Evolutionary conservation across 345 rosid species (phyloP).

Genomic region (Euphorbia peplus): DNA sequence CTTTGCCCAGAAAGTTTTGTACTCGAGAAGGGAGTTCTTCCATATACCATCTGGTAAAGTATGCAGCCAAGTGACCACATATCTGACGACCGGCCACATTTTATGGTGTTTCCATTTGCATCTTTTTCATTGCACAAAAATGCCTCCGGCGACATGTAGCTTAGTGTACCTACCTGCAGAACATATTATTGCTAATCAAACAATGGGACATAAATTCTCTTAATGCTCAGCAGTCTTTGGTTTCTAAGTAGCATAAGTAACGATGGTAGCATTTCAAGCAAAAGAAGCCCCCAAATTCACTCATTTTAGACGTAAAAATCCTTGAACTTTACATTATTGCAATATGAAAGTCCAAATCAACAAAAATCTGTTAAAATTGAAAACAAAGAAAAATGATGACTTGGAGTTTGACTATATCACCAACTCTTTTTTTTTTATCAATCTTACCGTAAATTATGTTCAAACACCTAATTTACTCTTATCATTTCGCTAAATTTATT

Average conservation of each 20-base stretch:
- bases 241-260: not conserved
- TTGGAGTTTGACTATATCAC: no score
- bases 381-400: no score
- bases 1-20: conserved; percentile 95
- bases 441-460: no score
- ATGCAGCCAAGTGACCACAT: conserved; percentile 99
- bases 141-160: conserved; percentile 99
- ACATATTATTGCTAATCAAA: conserved; percentile 9
- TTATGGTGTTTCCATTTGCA: conserved; percentile 82
- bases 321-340: no score
- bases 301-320: no score
- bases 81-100: conserved; percentile 96
- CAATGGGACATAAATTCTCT: not conserved
- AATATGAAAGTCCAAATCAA: no score
- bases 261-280: no score
- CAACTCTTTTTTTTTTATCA: no score
- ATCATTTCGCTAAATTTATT: no score
- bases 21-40: conserved; percentile 96
- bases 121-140: conserved; percentile 96
- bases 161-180: conserved; percentile 86
- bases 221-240: not conserved
- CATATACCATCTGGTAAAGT: conserved; percentile 96
- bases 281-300: no score
- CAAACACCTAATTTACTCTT: no score
- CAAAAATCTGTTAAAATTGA: no score